Conservation (phyloP, 2,329 filamentous ascomycete genomes). For the Epichloe scottii region DNA sequence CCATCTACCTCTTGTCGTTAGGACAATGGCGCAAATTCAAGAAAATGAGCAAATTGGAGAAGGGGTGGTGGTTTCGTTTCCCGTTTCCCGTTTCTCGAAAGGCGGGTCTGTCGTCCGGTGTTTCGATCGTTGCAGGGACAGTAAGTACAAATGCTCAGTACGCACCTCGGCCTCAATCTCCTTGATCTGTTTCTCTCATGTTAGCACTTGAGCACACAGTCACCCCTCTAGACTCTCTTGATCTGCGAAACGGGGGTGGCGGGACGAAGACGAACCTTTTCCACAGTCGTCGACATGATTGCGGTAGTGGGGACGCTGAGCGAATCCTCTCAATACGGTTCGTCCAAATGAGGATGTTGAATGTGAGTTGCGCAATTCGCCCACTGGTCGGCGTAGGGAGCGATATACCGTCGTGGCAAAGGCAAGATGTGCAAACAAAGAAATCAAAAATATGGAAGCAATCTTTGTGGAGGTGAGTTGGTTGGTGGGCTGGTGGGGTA, state of each 20-base stretch:
- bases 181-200: slow-evolving; percentile 60
- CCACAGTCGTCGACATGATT: slow-evolving; percentile 92
- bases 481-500: slow-evolving; percentile 24
- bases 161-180: slow-evolving; percentile 88
- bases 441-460: not conserved
- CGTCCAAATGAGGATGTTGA: not conserved
- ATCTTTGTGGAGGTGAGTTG: slow-evolving; percentile 3
- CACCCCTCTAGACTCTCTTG: not conserved
- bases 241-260: not conserved
- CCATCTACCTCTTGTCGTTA: slow-evolving; percentile 50
- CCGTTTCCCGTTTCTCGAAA: no score
- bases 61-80: no score
- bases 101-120: no score
- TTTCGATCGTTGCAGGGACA: no score
- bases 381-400: not conserved
- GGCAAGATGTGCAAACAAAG: no score
- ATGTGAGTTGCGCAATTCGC: not conserved
- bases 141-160: slow-evolving; percentile 7
- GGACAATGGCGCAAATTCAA: not conserved
- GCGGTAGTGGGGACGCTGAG: slow-evolving; percentile 10
- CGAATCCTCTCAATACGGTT: not conserved
- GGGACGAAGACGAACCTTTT: slow-evolving; percentile 57
- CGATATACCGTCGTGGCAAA: not conserved
- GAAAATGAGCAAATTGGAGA: no score
- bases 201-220: slow-evolving; percentile 19